Base-by-base conservation (phyloP, 352 stramenopile species). In the Globisporangium takayamanum region DNA sequence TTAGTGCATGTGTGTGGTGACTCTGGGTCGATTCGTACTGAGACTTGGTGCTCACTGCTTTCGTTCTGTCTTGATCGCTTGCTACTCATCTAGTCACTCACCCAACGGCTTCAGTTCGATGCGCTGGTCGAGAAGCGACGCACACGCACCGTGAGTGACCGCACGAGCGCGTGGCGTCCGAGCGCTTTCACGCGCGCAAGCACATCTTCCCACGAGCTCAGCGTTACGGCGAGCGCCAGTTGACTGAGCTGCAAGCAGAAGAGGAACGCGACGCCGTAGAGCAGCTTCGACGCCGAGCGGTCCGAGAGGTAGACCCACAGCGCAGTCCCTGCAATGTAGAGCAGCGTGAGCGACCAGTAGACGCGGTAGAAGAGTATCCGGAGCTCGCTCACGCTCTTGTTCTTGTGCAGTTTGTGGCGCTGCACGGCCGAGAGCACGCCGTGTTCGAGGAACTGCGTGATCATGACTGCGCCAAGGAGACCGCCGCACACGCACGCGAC, bases 281-380 rank as follows among this genome's bases (percentile, higher is more conserved):
- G 64, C 8, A 75, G 42, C 30, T 76, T 74, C 33, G 69, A 62
- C 11, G 55, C 66, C 61, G 63, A 69, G 16, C 79, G 80, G 36
- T 89, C 76, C 4, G 81, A 85, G 16, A 76, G 56, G 57, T 83
- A 85, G 30, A 92, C 69, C 81, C 81, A 92, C 2, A 86, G 46
- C 25, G 64, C 58, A 22, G 70, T 64, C 16, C 51, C 55, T 26
- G 78, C 0, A 25, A 85, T 50, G 50, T 79, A 79, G 16, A 70
- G 52, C n/a, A 81, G 16, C 11, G 72, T 74, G 20, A 72, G 45
- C n/a, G 74, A 61, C 81, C 81, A 92, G 57, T 85, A 92, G 37
- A 63, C 52, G 50, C 80, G 78, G 63, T 92, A 89, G 62, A 88
- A 89, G 37, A 73, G 53, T 30, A 68, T 44, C 11, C 61, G 64